Base-by-base conservation (phyloP, 805 yeast genomes). In the Ogataea degrootiae region DNA sequence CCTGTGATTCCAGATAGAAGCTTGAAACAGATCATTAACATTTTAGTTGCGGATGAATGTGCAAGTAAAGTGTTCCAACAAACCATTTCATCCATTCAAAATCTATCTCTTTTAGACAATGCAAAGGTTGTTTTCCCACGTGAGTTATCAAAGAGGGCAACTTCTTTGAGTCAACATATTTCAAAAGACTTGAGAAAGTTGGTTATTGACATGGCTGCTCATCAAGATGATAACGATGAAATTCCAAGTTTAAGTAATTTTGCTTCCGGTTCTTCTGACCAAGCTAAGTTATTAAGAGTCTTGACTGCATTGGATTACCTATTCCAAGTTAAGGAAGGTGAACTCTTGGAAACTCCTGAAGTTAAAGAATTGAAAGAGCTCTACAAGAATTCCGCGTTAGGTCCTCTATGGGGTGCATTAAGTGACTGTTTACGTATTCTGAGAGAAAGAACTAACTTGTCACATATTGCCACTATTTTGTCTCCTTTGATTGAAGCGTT, bases 401-500 rank as follows among this genome's bases (percentile, higher is more conserved):
- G 95, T 2, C 74, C 82, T 1, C 66, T 92, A 23, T 92, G 98
- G 98, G 86, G 83, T 37, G 86, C 90, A 0, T 72, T 88, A 41
- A 85, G 94, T 68, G 86, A 80, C 43, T 83, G 88, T 54, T 70
- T 89, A 57, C 67, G 80, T 38, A 72, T 76, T 6, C 70, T 87
- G 48, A 92, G 84, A 58, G 81, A 76, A 21, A 76, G 77, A 37
- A 73, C 76, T 15, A 71, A 72, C 15, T 67, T 83, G 53, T 69
- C 78, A 21, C 80, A 81, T 41, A 79, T 88, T 40, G 90, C 96
- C 0, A 85, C 96, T 1, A 84, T 87, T 1, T 67, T 91, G 22
- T 71, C 92, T 22, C 97, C 98, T 0, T 66, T 90, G 51, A 88
- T 92, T 51, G 99, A 92, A 63, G 83, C 96, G 0, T 72, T 94